Evolutionary conservation across 2,329 filamentous ascomycete genomes (phyloP), one percentile per base, ranked within the genome.

Genomic region (Pyrenophora tritici-repentis): DNA sequence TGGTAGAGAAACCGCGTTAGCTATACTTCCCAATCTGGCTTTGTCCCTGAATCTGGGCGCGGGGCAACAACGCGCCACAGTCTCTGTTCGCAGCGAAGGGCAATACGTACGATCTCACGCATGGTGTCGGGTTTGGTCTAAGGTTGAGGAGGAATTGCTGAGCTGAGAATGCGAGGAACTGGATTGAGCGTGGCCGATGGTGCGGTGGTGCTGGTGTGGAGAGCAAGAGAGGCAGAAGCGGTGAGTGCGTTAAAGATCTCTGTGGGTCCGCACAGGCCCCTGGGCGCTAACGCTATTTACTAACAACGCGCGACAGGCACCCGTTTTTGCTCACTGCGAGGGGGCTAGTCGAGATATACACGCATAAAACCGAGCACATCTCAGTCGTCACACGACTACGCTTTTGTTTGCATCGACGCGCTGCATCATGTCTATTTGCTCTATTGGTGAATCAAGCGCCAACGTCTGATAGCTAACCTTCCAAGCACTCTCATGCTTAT

Each of bases 91-190:
- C 22, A 18, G 39, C 43, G 47, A 53, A 43, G 53, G 44, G 48
- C 36, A 49, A 58, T 57, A 85, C 83, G 77, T 78, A 87, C 85
- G 78, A 87, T 87, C 78, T 87, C 84, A 81, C 84, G 84, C 84
- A 87, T 87, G 65, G 75, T 85, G 76, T 71, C 53, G 61, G 26
- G 63, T 39, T 50, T 53, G 47, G 43, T 51, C 46, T 54, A 59
- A 58, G 50, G 52, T 54, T 55, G 59, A 64, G 54, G 55, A 55
- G 53, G 50, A 59, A 50, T 55, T 62, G 55, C 53, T 44, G 59
- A 57, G 67, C 51, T 70, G 70, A 67, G 63, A 62, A 68, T 68
- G 68, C 47, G 54, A 56, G 49, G 54, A 61, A 62, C 61, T 66
- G 64, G 56, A 58, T 58, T 57, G 57, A 58, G 58, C 63, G 48